phyloP scores from a whole-genome alignment of 164 flowering plant species.

The Brasenia schreberi region DNA sequence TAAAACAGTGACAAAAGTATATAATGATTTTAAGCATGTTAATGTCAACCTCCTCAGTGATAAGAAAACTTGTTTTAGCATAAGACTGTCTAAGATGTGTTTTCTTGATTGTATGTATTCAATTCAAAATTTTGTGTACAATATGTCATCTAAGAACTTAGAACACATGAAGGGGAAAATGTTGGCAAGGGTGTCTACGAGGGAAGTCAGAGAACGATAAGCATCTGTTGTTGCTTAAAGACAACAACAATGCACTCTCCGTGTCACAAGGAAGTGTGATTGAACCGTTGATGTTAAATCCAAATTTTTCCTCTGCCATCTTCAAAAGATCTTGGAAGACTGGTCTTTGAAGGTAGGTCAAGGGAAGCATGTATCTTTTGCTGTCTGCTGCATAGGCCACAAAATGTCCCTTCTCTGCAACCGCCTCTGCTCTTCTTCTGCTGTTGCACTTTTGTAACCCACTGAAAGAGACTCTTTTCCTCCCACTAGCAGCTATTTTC shows the following conservation, averaged over 20 bases:
- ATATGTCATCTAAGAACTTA: no score
- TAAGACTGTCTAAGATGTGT: no score
- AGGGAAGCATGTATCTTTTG: constrained; percentile 2
- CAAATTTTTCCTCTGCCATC: constrained; percentile 21
- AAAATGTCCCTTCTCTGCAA: constrained; percentile 10
- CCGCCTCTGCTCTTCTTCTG: no score
- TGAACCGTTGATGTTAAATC: constrained; percentile 11
- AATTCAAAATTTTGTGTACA: no score
- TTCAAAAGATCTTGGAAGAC: constrained; percentile 17
- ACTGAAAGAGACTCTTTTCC: constrained; percentile 1
- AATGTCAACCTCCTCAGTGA: no score
- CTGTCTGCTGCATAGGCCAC: constrained; percentile 5
- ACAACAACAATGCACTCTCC: not conserved
- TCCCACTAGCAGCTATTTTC: not conserved
- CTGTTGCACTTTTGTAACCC: not conserved
- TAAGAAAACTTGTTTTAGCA: no score
- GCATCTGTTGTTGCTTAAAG: not conserved
- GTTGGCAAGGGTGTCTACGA: not conserved
- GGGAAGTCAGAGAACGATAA: not conserved
- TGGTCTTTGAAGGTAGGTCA: constrained; percentile 2
- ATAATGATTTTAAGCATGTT: no score
- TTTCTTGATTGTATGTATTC: not conserved
- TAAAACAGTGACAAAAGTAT: no score
- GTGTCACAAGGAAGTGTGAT: constrained; percentile 15
- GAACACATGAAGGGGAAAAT: not conserved